Conservation (phyloP, 1,284 basidiomycete species). For the Apiotrichum siamense region DNA sequence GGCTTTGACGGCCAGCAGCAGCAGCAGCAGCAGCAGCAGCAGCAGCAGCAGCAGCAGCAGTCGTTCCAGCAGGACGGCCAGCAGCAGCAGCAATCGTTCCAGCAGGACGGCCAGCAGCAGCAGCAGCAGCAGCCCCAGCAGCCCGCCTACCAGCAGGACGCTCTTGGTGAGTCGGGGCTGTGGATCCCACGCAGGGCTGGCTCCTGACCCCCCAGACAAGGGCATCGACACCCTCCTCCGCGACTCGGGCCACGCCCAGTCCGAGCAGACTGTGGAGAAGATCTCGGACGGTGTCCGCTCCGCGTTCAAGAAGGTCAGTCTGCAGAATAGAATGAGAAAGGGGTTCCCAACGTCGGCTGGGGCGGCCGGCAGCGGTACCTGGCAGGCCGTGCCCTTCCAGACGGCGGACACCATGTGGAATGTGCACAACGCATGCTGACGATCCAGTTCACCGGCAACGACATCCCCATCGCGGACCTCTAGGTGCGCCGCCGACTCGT, state of each 20-base stretch:
- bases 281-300: conserved; percentile 47
- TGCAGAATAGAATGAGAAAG: no score
- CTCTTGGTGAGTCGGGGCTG: conserved; percentile 34
- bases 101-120: not conserved
- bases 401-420: no score
- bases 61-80: not conserved
- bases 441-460: conserved; percentile 34
- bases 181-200: not conserved
- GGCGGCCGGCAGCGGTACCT: no score
- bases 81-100: conserved; percentile 1
- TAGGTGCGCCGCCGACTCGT: no score
- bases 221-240: conserved; percentile 37
- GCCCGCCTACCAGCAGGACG: conserved; percentile 18
- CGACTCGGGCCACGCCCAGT: conserved; percentile 39
- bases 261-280: conserved; percentile 45
- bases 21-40: not conserved
- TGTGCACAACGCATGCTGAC: not conserved
- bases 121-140: not conserved
- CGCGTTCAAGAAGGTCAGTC: conserved; percentile 43
- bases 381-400: no score
- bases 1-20: conserved; percentile 23
- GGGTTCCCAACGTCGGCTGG: no score
- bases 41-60: not conserved
- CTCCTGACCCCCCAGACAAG: conserved; percentile 28
- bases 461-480: conserved; percentile 35